Conservation (phyloP, 192 early-diverging fungal genomes). For the Entomortierella chlamydospora region DNA sequence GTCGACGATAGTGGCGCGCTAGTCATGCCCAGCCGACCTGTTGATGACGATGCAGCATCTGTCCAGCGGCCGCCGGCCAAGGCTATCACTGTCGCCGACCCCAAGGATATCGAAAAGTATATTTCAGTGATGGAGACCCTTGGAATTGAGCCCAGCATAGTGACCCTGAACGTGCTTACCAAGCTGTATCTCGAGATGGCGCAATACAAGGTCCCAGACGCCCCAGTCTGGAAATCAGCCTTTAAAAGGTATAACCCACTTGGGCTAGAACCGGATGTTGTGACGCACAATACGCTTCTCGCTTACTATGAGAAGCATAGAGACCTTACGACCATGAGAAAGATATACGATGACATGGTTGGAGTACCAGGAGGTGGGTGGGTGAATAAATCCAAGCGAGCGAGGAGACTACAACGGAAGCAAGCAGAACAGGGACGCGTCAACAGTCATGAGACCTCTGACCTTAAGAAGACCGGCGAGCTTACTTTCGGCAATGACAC, state of each 20-base stretch:
- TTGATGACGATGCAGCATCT: background rate
- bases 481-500: background rate
- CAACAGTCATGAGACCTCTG: background rate
- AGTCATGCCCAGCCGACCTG: too few relatives aligned
- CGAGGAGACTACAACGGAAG: background rate
- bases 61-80: background rate
- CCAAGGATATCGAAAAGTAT: constrained; percentile 33
- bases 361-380: background rate
- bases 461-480: background rate
- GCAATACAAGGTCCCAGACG: constrained; percentile 28
- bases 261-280: constrained; percentile 25
- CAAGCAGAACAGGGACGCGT: background rate
- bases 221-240: constrained; percentile 26
- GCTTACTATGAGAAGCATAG: constrained; percentile 39
- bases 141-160: constrained; percentile 12
- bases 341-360: constrained; percentile 43
- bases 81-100: constrained; percentile 21
- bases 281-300: constrained; percentile 41
- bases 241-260: constrained; percentile 41
- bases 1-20: too few relatives aligned
- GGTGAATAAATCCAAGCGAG: background rate
- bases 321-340: constrained; percentile 31
- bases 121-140: constrained; percentile 18
- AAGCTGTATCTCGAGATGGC: constrained; percentile 49
- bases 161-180: constrained; percentile 31